Base-by-base conservation (phyloP, 768 basidiomycete species). In the Galerina marginata region DNA sequence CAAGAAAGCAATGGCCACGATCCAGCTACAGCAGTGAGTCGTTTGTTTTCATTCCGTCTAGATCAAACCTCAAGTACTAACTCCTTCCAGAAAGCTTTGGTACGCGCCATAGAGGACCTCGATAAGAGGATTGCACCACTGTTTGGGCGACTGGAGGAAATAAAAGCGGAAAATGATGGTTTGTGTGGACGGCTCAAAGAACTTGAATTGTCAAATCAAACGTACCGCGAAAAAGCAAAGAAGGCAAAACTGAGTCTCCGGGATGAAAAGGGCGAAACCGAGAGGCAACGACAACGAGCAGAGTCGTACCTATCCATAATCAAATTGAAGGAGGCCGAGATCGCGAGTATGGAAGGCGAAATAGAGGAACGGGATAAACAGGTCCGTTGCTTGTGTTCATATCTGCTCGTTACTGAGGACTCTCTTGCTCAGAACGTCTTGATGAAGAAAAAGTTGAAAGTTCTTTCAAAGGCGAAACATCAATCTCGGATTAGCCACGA, bases 101-200 rank as follows among this genome's bases (percentile, higher is more conserved):
- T 48, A 9, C 39, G 25, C 10, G 61, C 50, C n/a, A 52, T 58
- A 14, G 7, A 53, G 40, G n/a, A 53, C 6, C 51, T 62, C 7
- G 61, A 62, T 11, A 25, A 42, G 12, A 39, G 56, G 36, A 53
- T 57, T 15, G 44, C 50, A 7, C 61, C 61, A 2, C 20, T 47
- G 38, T 49, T 57, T 45, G 33, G 45, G 9, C 56, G 33, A 46
- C 23, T 57, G 4, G 59, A n/a, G 20, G 59, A 60, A 26, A 38
- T 54, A 10, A 29, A 60, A 16, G 29, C 29, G n/a, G 33, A 29
- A 26, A 60, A 54, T 20, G 23, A 12, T 2, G 20, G 47, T 9
- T 39, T 62, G 1, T 43, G 23, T 16, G 25, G 53, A 9, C 42
- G 26, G 23, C 39, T 54, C 10, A 7, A 10, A 2, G 38, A 50